Evolutionary conservation across 2,329 filamentous ascomycete species (phyloP), one percentile per base, ranked within the genome.

Genomic region (Pezicula rhizophila): DNA sequence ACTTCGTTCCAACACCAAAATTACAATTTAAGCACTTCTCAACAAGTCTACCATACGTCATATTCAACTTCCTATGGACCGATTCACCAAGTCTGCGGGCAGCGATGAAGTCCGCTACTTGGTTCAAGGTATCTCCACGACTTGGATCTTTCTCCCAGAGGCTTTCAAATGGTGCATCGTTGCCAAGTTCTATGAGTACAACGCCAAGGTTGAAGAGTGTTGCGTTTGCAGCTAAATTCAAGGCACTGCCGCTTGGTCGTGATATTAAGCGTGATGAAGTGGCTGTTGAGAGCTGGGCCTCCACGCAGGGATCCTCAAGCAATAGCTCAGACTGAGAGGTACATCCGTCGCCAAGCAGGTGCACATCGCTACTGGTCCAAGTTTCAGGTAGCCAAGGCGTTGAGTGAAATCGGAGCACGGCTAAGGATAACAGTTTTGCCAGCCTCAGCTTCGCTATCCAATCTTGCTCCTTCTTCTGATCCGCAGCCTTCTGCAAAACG

Each of bases 21-120:
- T 51, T 42, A 42, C 45, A 51, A 23, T 51, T 35, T 4, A 51
- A 35, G 25, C 46, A 51, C 37, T 48, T 51, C 45, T 51, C 17
- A 14, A 45, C 49, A 4, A 51, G 31, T 18, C 38, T 45, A 8
- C 49, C 45, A 46, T 51, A 51, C 18, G 34, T 45, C 26, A 35
- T 45, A 25, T 51, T 45, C n/a, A 48, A 41, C 23, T 46, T 45
- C 37, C 18, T 41, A 23, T 39, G 31, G 12, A 45, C 46, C 10
- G 23, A 15, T 42, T 48, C n/a, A 10, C 41, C 42, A 8, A 51
- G 20, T 28, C 49, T 18, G n/a, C 37, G 15, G 3, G 49, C 49
- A 1, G 45, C 31, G n/a, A 45, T 15, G 34, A 51, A 51, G 15
- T 48, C 46, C 10, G 10, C 23, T 1, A 41, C 15, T 41, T 45